phyloP scores from a whole-genome alignment of 2,329 filamentous ascomycete genomes.

The Fusarium mexicanum region DNA sequence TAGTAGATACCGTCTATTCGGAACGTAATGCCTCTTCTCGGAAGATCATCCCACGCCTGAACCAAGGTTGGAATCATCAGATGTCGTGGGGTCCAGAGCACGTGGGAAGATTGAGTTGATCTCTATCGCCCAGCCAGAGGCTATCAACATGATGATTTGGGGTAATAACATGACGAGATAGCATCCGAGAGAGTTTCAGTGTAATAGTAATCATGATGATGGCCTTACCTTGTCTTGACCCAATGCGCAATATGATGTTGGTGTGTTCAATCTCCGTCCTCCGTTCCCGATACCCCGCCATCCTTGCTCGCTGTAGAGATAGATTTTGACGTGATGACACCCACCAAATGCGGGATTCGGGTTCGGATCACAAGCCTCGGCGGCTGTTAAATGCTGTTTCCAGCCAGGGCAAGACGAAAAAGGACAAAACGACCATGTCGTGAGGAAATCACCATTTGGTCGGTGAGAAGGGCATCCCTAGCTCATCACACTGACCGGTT shows the following conservation, averaged over 20 bases:
- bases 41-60: slow-evolving; percentile 31
- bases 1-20: slow-evolving; percentile 10
- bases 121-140: slow-evolving; percentile 3
- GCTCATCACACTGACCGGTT: slow-evolving; percentile 15
- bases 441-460: slow-evolving; percentile 1
- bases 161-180: slow-evolving; percentile 5
- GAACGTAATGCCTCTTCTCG: slow-evolving; percentile 23
- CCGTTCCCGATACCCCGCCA: slow-evolving; percentile 25
- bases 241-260: neutral
- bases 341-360: slow-evolving; percentile 26
- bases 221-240: neutral
- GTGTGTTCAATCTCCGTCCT: slow-evolving; percentile 14
- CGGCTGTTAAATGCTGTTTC: slow-evolving; percentile 3
- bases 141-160: slow-evolving; percentile 4
- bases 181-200: neutral
- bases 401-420: neutral
- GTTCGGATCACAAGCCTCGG: slow-evolving; percentile 15
- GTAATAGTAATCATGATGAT: neutral
- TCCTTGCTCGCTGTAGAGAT: slow-evolving; percentile 11
- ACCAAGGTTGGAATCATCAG: slow-evolving; percentile 24
- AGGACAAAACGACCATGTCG: neutral
- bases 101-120: slow-evolving; percentile 17
- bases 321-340: slow-evolving; percentile 30
- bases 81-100: slow-evolving; percentile 31
- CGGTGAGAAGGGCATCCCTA: neutral